Evolutionary conservation across 176 grass and related monocot genomes (phyloP), one percentile per base, ranked within the genome.

Genomic region (Cenchrus americanus): DNA sequence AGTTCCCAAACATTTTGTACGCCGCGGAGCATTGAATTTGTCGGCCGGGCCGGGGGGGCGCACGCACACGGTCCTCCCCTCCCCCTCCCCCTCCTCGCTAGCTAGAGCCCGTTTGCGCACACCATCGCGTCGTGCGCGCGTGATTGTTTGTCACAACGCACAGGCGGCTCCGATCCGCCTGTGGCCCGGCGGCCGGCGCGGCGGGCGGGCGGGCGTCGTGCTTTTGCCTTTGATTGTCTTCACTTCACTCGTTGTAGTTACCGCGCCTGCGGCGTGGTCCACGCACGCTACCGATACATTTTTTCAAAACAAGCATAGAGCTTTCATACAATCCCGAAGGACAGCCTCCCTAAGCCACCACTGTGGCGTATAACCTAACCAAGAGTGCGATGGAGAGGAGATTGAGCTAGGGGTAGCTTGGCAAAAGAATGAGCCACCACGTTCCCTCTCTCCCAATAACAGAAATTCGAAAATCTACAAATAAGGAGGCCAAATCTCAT

Each of bases 1-100:
- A 53, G 76, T 70, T 75, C 32, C 63, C 46, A 34, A 81, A 73
- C 87, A 88, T 63, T 48, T 62, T 77, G 82, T 77, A 70, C 88
- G 40, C 72, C 4, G 55, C 65, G 78, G 27, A 23, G 9, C 83
- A 77, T 89, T 86, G 63, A 77, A 71, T 64, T 81, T 86, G 88
- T 82, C 78, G 71, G 83, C 7, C 40, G 43, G 75, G 63, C 34
- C 34, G 4, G 34, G 34, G 34, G 53, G 61, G 23, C 58, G 60
- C 58, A 85, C 32, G 40, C 58, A 46, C 58, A 85, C 32, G 40
- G 75, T 11, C 51, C 78, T 40, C 32, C 19, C 34, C 34, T 37
- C 4, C 32, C 32, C 32, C 32, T 34, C 32, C 34, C 34, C 34
- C 34, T 37, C 34, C 14, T 18, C 8, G 15, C 63, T 14, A 17